Evolutionary conservation across 2,329 filamentous ascomycete species (phyloP), one percentile per base, ranked within the genome.

Genomic region (Botrytis galanthina): DNA sequence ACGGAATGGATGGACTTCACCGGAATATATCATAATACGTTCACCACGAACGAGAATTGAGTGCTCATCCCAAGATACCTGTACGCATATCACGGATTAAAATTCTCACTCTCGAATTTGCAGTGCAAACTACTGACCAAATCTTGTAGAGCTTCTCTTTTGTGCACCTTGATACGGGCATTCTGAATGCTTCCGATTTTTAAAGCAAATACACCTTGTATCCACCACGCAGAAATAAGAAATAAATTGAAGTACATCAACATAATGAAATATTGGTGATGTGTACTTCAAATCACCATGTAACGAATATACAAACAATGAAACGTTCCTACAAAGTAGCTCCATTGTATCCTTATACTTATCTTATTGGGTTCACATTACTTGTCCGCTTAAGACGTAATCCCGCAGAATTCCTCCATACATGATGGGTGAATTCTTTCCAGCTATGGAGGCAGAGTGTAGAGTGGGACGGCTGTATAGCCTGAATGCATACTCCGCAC

Each of bases 31-130:
- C 79, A 91, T 86, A 66, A 91, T 81, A 42, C 89, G 84, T 80
- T 91, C 87, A 32, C 90, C 89, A 78, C 87, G 84, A 71, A 92
- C 84, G 76, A 88, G 88, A 18, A 91, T 81, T 3, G 89, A 90
- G 75, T 91, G 84, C 73, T 89, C 85, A 79, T 91, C 90, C 86
- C 88, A 91, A 39, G 88, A 90, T 32, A 89, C 86, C 80, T 80
- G 54, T 26, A 4, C 6, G 16, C 14, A 44, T 37, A 42, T 29
- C 20, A 54, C 35, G 26, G 46, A 54, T 68, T 32, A 57, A 44
- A 46, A 37, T 7, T 35, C 20, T 46, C 35, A 26, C 35, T 54
- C 32, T 29, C 8, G 1, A 68, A 68, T 8, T 39, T 26, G 12
- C n/a, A 37, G 7, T 39, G 46, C 22, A 39, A n/a, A 67, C n/a